phyloP scores from a whole-genome alignment of 2,329 filamentous ascomycete species.

The Diaporthe australafricana region DNA sequence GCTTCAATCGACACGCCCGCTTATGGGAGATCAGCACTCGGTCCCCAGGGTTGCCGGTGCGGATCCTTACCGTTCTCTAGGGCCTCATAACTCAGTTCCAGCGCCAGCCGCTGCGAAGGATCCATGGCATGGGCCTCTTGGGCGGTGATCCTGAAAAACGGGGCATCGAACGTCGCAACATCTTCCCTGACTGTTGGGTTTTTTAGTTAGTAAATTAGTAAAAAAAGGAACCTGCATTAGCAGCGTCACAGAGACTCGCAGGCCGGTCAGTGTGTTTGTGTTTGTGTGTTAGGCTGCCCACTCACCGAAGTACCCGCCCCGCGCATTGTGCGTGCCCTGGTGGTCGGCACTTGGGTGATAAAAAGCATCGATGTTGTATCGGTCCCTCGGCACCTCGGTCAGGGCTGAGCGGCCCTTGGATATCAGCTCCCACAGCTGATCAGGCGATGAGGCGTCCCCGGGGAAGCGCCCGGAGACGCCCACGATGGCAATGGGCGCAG shows the following conservation, averaged over 20 bases:
- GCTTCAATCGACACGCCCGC: conserved; percentile 20
- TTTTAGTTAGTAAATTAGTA: too few species aligned
- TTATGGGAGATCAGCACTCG: conserved; percentile 4
- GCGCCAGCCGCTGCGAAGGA: conserved; percentile 1
- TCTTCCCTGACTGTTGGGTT: conserved; percentile 26
- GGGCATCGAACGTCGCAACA: conserved; percentile 14
- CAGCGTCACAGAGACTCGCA: conserved; percentile 1
- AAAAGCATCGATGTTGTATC: conserved; percentile 35
- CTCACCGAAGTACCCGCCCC: conserved; percentile 19
- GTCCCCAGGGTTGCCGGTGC: neutral
- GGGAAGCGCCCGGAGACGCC: conserved; percentile 24
- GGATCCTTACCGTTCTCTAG: neutral
- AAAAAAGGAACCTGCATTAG: conserved; percentile 1
- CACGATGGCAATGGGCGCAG: conserved; percentile 3
- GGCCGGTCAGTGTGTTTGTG: neutral
- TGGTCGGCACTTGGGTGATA: conserved; percentile 26
- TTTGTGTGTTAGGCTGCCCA: too few species aligned
- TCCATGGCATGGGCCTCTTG: conserved; percentile 18
- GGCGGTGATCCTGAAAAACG: neutral
- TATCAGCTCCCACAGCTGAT: conserved; percentile 13
- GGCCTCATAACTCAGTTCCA: conserved; percentile 14
- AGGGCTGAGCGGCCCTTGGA: conserved; percentile 19
- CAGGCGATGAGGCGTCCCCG: conserved; percentile 15
- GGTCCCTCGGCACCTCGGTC: conserved; percentile 27
- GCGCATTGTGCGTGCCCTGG: conserved; percentile 15